Conservation (phyloP, 768 basidiomycete genomes). For the Termitomyces bulborhizus region DNA sequence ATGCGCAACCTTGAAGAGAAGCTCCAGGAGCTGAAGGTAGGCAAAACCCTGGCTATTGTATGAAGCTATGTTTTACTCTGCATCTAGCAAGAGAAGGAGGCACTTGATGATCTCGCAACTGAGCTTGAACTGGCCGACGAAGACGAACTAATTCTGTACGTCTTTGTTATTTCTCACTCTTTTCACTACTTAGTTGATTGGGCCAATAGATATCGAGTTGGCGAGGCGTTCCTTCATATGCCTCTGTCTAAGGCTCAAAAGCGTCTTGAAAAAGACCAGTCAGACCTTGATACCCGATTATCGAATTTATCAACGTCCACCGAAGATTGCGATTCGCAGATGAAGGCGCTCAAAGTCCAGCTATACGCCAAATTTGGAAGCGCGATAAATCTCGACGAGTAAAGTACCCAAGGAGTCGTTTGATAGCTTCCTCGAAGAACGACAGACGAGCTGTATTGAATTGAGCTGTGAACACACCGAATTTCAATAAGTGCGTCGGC, state of each 20-base stretch:
- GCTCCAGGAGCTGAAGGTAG: slow-evolving; percentile 68
- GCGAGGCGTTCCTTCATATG: slow-evolving; percentile 85
- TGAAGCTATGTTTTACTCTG: slow-evolving; percentile 1
- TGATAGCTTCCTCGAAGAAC: neutral
- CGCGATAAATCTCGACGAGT: slow-evolving; percentile 90
- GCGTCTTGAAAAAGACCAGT: slow-evolving; percentile 67
- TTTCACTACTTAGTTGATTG: neutral
- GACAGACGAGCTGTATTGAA: neutral
- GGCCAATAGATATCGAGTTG: slow-evolving; percentile 73
- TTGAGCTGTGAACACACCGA: neutral
- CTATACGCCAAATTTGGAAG: slow-evolving; percentile 90
- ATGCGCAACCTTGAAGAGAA: slow-evolving; percentile 66
- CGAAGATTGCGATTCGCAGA: slow-evolving; percentile 63
- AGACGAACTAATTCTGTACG: slow-evolving; percentile 72
- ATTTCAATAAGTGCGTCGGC: neutral
- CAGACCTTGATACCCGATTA: slow-evolving; percentile 50
- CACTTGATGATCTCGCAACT: slow-evolving; percentile 80
- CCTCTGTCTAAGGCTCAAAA: slow-evolving; percentile 60
- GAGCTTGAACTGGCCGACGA: slow-evolving; percentile 91
- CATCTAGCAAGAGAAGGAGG: slow-evolving; percentile 91
- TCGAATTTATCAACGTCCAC: slow-evolving; percentile 41
- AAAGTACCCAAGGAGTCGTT: neutral
- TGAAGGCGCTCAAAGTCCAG: slow-evolving; percentile 74
- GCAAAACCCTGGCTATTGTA: slow-evolving; percentile 6
- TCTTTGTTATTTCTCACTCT: neutral